A percentile compares a stretch with the other conserved stretches of the same genome.
These are phyloP conservation scores for Coelastrella sp. DNA, from an alignment of 139 green algal genomes.

Conservation along the genomic window DNA sequence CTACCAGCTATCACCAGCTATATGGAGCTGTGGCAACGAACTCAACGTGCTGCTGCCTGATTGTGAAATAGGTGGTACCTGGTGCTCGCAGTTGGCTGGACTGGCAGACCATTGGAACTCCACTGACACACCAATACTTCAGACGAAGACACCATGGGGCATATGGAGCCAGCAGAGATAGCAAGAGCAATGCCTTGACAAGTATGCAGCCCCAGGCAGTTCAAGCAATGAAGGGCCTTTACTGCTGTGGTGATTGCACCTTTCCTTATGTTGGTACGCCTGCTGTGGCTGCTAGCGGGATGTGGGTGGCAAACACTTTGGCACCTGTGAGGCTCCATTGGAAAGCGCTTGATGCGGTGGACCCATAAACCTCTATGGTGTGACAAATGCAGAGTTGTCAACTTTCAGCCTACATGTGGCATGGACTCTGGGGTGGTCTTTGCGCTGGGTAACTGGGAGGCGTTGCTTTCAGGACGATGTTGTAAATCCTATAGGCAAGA, in stretches of 20 bases:
- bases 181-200: not conserved
- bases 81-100: slow-evolving; percentile 57
- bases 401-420: too few species aligned
- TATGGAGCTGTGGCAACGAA: too few species aligned
- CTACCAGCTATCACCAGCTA: too few species aligned
- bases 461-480: too few species aligned
- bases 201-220: slow-evolving; percentile 39
- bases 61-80: slow-evolving; percentile 49
- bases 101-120: slow-evolving; percentile 68
- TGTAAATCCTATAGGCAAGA: too few species aligned
- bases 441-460: too few species aligned
- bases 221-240: slow-evolving; percentile 44
- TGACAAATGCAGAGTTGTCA: too few species aligned
- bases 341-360: slow-evolving; percentile 26
- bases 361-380: too few species aligned
- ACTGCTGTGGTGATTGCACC: slow-evolving; percentile 49
- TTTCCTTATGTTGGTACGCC: slow-evolving; percentile 58
- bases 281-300: slow-evolving; percentile 59
- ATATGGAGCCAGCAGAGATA: slow-evolving; percentile 51
- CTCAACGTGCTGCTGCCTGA: not conserved
- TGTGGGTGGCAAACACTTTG: slow-evolving; percentile 63
- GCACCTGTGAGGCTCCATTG: slow-evolving; percentile 52
- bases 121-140: slow-evolving; percentile 75
- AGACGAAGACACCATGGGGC: slow-evolving; percentile 66
- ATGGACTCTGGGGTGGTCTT: too few species aligned